These are phyloP conservation scores for Chlorociboria aeruginascens DNA, from an alignment of 495 filamentous ascomycete genomes.

Conservation along the genomic window DNA sequence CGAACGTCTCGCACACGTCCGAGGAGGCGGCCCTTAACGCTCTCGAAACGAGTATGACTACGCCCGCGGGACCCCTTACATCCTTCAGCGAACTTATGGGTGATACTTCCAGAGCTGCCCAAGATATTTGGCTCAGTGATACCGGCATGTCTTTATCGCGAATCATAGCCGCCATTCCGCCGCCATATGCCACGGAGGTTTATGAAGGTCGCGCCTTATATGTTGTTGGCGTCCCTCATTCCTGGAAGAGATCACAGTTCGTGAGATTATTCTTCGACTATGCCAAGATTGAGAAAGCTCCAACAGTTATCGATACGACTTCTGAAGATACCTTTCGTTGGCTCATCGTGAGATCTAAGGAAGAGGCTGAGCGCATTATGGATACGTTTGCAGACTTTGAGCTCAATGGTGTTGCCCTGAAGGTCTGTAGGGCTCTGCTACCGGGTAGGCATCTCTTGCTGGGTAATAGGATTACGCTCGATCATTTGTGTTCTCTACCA, in stretches of 20 bases:
- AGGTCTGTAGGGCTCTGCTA: background rate
- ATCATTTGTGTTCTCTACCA: background rate
- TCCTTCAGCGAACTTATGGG: background rate
- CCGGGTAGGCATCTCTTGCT: background rate
- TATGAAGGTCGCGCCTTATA: conserved; percentile 6
- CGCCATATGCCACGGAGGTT: background rate
- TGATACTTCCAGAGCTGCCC: background rate
- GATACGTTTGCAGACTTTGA: background rate
- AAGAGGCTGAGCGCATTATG: background rate
- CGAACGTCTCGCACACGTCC: no score
- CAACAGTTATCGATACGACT: conserved; percentile 1
- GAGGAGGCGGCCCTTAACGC: no score
- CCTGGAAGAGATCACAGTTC: background rate
- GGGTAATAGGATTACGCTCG: background rate
- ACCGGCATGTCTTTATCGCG: background rate
- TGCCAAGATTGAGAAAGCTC: conserved; percentile 2
- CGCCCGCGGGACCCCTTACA: background rate
- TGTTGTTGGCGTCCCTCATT: conserved; percentile 3
- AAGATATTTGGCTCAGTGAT: conserved; percentile 3
- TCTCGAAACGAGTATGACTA: no score
- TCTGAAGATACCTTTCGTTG: conserved; percentile 11
- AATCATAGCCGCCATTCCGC: conserved; percentile 5
- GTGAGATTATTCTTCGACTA: background rate
- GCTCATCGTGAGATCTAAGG: conserved; percentile 7
- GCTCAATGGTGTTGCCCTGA: background rate